A percentile compares a stretch with the other conserved stretches of the same genome.
phyloP scores from a whole-genome alignment of 345 rosid species.

The Aquilaria sinensis region DNA sequence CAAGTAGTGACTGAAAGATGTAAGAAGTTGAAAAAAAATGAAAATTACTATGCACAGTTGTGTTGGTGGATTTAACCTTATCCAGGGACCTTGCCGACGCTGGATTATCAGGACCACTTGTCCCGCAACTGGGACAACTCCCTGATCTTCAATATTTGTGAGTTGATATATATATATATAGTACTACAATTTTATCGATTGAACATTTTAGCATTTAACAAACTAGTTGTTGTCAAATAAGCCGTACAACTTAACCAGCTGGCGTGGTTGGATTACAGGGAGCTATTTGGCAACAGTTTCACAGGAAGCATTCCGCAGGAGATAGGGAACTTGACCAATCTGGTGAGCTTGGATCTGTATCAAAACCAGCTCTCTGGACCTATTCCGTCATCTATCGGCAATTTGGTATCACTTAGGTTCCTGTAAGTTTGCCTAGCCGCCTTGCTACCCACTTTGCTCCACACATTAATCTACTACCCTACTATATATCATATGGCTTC shows the following conservation, averaged over 20 bases:
- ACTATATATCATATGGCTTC: not conserved
- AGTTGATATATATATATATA: slow-evolving; percentile 2
- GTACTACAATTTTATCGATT: not conserved
- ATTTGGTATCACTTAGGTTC: slow-evolving; percentile 23
- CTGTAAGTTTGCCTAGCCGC: slow-evolving; percentile 20
- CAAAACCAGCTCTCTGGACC: slow-evolving; percentile 28
- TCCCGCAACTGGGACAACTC: slow-evolving; percentile 36
- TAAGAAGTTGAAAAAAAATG: no score
- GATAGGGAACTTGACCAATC: slow-evolving; percentile 29
- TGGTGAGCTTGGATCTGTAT: slow-evolving; percentile 33
- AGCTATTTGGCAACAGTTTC: slow-evolving; percentile 16
- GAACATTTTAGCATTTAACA: not conserved
- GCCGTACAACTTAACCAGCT: not conserved
- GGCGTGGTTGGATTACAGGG: slow-evolving; percentile 17
- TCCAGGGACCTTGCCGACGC: slow-evolving; percentile 41
- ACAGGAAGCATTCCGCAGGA: slow-evolving; percentile 30
- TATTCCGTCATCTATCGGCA: slow-evolving; percentile 37
- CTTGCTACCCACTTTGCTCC: no score
- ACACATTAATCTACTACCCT: not conserved
- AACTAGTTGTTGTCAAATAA: no score
- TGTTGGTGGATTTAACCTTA: not conserved
- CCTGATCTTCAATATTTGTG: slow-evolving; percentile 43
- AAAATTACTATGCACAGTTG: no score
- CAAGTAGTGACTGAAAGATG: not conserved
- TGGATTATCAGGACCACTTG: slow-evolving; percentile 32